phyloP scores from a whole-genome alignment of 371 early-diverging fungal species.

The Catenaria anguillulae region DNA sequence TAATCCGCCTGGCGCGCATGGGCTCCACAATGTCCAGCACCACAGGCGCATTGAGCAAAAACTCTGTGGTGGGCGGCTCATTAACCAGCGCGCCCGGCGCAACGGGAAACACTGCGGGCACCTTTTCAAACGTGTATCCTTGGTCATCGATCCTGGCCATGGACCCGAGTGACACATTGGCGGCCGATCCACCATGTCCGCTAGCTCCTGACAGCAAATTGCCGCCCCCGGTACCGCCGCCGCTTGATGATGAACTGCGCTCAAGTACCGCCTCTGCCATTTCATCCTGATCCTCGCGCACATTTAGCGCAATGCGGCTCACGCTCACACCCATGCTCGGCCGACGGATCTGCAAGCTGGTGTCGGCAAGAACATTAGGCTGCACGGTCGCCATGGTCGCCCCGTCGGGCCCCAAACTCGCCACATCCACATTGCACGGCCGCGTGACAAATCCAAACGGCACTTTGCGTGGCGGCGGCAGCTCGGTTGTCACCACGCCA shows the following conservation, averaged over 20 bases:
- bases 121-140: not conserved
- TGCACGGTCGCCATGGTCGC: no score
- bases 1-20: slow-evolving; percentile 21
- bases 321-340: not conserved
- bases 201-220: no score
- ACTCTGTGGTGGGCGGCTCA: slow-evolving; percentile 18
- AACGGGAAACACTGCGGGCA: not conserved
- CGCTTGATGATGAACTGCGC: no score
- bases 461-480: not conserved
- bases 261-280: no score
- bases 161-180: no score
- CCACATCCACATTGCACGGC: not conserved
- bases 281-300: no score
- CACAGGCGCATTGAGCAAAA: slow-evolving; percentile 32
- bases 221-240: no score
- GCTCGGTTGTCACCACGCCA: not conserved
- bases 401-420: not conserved
- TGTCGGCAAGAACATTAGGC: no score
- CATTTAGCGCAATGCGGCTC: no score
- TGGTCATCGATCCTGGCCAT: no score
- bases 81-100: not conserved
- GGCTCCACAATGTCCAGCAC: slow-evolving; percentile 38
- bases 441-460: slow-evolving; percentile 2
- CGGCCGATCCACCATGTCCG: no score
- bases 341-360: no score